phyloP scores from a whole-genome alignment of 805 yeast genomes.

The Ogataea naganishii region DNA sequence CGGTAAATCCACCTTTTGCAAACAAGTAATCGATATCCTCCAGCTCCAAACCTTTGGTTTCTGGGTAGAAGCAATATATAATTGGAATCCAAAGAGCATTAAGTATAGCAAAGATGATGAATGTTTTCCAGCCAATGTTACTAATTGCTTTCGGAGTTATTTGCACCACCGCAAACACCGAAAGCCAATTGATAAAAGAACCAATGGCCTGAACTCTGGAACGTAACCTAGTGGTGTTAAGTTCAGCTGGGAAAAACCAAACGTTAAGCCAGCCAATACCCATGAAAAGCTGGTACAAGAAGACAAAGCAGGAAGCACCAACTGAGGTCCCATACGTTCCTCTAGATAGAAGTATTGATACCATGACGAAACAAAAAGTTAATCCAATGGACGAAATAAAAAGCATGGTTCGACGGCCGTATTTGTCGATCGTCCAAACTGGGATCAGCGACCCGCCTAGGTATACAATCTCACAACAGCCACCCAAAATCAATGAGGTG shows the following conservation, averaged over 20 bases:
- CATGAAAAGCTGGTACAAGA: constrained; percentile 14
- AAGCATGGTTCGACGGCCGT: no score
- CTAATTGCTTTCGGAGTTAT: constrained; percentile 28
- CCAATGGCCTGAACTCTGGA: constrained; percentile 41
- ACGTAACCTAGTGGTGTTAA: constrained; percentile 27
- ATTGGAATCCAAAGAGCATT: constrained; percentile 23
- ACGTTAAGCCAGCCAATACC: constrained; percentile 22
- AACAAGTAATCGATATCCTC: constrained; percentile 24
- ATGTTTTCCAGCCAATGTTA: constrained; percentile 27
- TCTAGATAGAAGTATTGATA: constrained; percentile 2
- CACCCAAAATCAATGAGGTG: constrained; percentile 38
- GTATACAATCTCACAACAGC: constrained; percentile 4
- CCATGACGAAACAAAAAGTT: constrained; percentile 4
- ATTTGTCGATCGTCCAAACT: constrained; percentile 27
- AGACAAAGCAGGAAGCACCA: constrained; percentile 4
- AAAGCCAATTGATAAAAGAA: constrained; percentile 39
- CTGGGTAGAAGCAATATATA: constrained; percentile 32
- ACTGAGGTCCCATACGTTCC: constrained; percentile 4
- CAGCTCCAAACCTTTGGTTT: constrained; percentile 34
- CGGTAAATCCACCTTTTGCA: constrained; percentile 9
- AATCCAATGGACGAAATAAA: constrained; percentile 8
- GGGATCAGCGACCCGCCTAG: constrained; percentile 27
- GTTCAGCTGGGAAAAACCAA: constrained; percentile 45
- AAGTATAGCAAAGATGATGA: constrained; percentile 29
- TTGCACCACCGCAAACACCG: constrained; percentile 42